Evolutionary conservation across 1,284 basidiomycete genomes (phyloP).

Genomic region (Cystobasidium sp.): DNA sequence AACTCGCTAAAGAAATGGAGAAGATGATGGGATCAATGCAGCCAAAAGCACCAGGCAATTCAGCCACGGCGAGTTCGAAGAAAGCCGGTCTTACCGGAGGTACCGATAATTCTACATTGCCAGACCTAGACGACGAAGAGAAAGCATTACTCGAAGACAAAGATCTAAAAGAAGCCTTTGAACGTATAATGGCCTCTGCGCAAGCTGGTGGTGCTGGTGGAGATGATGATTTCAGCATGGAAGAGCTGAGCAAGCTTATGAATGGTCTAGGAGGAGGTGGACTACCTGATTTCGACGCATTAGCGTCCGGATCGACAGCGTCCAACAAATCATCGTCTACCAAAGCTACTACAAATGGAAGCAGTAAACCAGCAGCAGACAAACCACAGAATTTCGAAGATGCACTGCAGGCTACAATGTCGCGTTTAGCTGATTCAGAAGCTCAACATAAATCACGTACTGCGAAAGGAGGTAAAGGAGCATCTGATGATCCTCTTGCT

Average conservation of each 20-base stretch:
- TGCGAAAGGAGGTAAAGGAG: constrained; percentile 57
- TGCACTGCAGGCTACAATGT: constrained; percentile 77
- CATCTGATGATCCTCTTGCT: constrained; percentile 55
- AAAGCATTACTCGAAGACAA: constrained; percentile 29
- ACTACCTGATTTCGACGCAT: constrained; percentile 1
- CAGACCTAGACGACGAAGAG: constrained; percentile 13
- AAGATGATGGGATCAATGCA: constrained; percentile 30
- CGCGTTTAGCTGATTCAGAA: constrained; percentile 75
- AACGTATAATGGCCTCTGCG: constrained; percentile 33
- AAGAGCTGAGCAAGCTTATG: constrained; percentile 42
- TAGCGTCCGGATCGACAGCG: constrained; percentile 14
- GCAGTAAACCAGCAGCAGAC: constrained; percentile 6
- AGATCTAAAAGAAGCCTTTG: constrained; percentile 34
- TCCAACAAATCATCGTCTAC: constrained; percentile 44
- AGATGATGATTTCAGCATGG: constrained; percentile 37
- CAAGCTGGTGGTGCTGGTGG: constrained; percentile 11
- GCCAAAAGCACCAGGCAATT: background rate
- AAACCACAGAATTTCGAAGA: constrained; percentile 69
- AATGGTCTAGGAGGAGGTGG: constrained; percentile 22
- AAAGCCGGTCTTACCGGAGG: constrained; percentile 35
- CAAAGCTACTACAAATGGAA: constrained; percentile 33
- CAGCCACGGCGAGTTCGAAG: background rate
- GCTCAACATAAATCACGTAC: constrained; percentile 62
- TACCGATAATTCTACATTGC: constrained; percentile 9
- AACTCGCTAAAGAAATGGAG: constrained; percentile 45